Percentiles rank a stretch among this genome's conserved stretches.
These are phyloP conservation scores for Macadamia tetraphylla DNA, from an alignment of 164 flowering plant genomes.

Conservation along the genomic window DNA sequence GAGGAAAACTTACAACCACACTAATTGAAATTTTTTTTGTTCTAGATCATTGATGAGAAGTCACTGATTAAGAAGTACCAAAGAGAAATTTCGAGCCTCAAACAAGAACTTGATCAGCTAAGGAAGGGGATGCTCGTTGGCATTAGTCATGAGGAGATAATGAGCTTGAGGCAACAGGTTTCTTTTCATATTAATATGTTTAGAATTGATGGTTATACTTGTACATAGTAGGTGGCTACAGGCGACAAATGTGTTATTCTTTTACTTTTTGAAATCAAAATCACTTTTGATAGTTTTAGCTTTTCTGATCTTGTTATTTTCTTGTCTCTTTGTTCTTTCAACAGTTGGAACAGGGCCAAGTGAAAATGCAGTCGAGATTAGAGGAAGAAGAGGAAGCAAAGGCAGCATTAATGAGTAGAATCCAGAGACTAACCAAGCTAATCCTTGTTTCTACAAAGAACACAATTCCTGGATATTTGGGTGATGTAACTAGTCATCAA, in stretches of 20 bases:
- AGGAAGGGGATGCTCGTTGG: constrained; percentile 78
- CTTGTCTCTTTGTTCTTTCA: neutral
- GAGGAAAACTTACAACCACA: neutral
- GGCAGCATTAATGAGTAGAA: constrained; percentile 98
- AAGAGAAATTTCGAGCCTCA: constrained; percentile 79
- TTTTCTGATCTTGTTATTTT: too few species aligned
- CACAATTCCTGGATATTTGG: constrained; percentile 61
- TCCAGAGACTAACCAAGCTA: constrained; percentile 91
- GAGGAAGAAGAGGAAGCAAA: constrained; percentile 99
- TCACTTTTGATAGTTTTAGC: too few species aligned
- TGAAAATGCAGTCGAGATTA: constrained; percentile 93
- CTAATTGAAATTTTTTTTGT: neutral
- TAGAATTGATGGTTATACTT: neutral
- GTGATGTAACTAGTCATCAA: constrained; percentile 59
- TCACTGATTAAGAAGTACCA: constrained; percentile 98
- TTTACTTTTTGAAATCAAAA: neutral
- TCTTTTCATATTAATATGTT: constrained; percentile 3
- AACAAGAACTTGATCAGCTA: constrained; percentile 88
- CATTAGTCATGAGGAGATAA: constrained; percentile 75
- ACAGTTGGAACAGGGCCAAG: constrained; percentile 97
- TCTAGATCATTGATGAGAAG: constrained; percentile 96
- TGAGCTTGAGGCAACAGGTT: constrained; percentile 87
- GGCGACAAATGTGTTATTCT: neutral
- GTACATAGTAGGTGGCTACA: neutral
- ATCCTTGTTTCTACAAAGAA: constrained; percentile 95